Evolutionary conservation across 768 basidiomycete genomes (phyloP), one percentile per base, ranked within the genome.

Genomic region (Postia placenta): DNA sequence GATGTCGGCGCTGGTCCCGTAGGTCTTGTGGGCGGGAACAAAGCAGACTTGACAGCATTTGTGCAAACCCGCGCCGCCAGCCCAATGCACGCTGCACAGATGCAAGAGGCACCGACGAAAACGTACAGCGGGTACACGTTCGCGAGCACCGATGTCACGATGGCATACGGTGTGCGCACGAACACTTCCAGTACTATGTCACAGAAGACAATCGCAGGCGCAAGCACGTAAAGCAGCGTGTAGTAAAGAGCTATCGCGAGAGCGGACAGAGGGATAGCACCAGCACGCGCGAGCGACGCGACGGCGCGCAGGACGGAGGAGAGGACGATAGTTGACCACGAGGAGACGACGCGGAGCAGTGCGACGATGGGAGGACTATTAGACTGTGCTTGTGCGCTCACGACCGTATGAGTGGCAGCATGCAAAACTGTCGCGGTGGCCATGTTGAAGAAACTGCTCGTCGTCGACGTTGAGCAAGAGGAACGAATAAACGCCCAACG

Each of bases 151-250:
- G 41, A n/a, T 9, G 27, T 24, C 15, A 56, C 5, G 28, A 73
- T 58, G 11, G 58, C 53, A 54, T 73, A 75, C 0, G 83, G 83
- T 19, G 69, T 65, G 53, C 67, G 62, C 2, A 85, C 35, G 47
- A 75, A 65, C 20, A 74, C 33, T 40, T 74, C 68, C 20, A 73
- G 50, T 5, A 70, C 17, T 22, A 80, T 58, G 11, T 74, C 59
- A 26, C 68, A 26, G 50, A 77, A 64, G 42, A 76, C 64, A 25
- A 69, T 58, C 42, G 76, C 42, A 1, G 83, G 83, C 2, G 74
- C 72, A 42, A 84, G 56, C 30, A 79, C 27, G 54, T 76, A 77
- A 4, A 57, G 36, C 2, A 65, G 15, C 11, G 65, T 51, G 17
- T 57, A 52, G 52, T 60, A 65, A 36, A 67, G 47, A 17, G 57